These are phyloP conservation scores for Eimeria acervulina DNA, from an alignment of 169 alveolate species.

Conservation along the genomic window DNA sequence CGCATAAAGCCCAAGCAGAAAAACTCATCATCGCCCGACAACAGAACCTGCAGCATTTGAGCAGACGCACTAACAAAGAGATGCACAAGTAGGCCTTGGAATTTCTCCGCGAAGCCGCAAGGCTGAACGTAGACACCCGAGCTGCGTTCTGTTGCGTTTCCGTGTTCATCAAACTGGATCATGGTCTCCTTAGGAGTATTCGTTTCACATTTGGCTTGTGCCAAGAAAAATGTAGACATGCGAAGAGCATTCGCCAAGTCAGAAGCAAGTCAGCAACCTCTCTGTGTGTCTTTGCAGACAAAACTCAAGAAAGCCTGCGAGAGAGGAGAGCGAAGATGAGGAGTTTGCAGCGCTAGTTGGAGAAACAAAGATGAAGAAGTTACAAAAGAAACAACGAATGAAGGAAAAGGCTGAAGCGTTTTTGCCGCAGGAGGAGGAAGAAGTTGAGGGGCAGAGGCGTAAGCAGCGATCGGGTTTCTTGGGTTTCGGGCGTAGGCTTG, in stretches of 20 bases:
- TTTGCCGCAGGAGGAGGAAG: conserved; percentile 54
- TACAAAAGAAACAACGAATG: conserved; percentile 64
- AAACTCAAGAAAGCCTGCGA: background rate
- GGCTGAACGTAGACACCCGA: background rate
- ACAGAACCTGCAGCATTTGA: conserved; percentile 63
- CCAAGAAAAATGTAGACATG: background rate
- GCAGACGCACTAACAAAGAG: background rate
- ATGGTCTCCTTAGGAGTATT: background rate
- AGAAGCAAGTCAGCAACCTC: background rate
- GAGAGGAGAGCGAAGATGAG: conserved; percentile 40
- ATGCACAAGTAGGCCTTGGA: background rate
- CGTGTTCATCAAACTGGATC: background rate
- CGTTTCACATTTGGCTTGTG: background rate
- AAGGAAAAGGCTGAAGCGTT: conserved; percentile 60
- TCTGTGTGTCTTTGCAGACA: background rate
- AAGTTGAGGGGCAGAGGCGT: conserved; percentile 78
- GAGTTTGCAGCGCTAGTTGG: conserved; percentile 72
- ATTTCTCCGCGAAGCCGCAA: background rate
- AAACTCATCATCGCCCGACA: conserved; percentile 67
- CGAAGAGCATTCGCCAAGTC: background rate
- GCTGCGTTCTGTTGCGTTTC: background rate
- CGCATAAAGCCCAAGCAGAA: conserved; percentile 67
- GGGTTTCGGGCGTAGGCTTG: background rate
- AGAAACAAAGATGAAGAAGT: conserved; percentile 30
- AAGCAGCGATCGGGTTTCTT: background rate